These are phyloP conservation scores for Pyrenula aspistea DNA, from an alignment of 495 filamentous ascomycete species.

Conservation along the genomic window DNA sequence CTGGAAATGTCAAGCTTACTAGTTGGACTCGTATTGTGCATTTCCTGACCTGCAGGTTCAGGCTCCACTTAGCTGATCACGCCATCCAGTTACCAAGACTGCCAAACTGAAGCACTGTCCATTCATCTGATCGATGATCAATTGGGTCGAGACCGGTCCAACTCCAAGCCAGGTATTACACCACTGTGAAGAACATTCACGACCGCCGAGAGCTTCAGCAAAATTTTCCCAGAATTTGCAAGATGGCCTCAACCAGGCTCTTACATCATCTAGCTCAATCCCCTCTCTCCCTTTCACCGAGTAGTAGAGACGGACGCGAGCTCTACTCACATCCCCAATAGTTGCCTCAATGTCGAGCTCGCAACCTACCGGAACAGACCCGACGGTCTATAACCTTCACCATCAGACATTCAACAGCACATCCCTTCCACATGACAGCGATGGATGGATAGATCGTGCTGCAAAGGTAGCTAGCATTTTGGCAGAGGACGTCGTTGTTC, in stretches of 20 bases:
- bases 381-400: slow-evolving; percentile 35
- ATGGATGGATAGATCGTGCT: slow-evolving; percentile 39
- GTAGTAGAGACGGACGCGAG: neutral
- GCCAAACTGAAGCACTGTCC: neutral
- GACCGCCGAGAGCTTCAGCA: neutral
- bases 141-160: neutral
- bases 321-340: neutral
- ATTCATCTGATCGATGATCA: neutral
- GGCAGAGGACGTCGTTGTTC: slow-evolving; percentile 32
- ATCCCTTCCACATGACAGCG: slow-evolving; percentile 25
- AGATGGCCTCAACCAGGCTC: neutral
- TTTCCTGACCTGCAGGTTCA: neutral
- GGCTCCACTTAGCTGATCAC: neutral
- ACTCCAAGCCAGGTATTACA: neutral
- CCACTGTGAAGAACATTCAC: neutral
- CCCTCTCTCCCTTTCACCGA: neutral
- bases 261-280: neutral
- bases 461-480: slow-evolving; percentile 40
- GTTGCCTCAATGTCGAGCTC: neutral
- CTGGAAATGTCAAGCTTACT: neutral
- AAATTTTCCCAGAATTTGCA: neutral
- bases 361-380: slow-evolving; percentile 28
- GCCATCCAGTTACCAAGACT: neutral
- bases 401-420: slow-evolving; percentile 26
- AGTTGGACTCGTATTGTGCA: neutral